phyloP scores from a whole-genome alignment of 306 rosid species.

The Dicorynia guianensis region DNA sequence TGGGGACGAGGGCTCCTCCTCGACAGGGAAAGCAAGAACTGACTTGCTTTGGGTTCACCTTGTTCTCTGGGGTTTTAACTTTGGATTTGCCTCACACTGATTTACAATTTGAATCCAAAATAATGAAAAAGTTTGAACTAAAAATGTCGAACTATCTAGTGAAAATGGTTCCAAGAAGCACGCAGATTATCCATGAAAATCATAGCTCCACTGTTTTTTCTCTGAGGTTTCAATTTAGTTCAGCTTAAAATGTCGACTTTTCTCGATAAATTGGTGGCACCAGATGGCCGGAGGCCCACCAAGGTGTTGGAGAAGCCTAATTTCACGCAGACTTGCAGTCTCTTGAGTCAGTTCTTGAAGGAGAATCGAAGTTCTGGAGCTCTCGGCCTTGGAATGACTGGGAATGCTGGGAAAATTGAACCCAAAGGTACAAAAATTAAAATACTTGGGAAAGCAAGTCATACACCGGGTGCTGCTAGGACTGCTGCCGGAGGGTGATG shows the following conservation, averaged over 20 bases:
- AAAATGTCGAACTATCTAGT: background rate
- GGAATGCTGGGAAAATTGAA: slow-evolving; percentile 55
- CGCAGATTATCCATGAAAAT: background rate
- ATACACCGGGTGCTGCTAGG: too few species aligned
- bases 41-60: too few species aligned
- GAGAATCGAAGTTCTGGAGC: slow-evolving; percentile 65
- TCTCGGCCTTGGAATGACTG: slow-evolving; percentile 37
- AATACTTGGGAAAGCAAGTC: too few species aligned
- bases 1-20: too few species aligned
- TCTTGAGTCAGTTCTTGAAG: slow-evolving; percentile 76
- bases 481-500: too few species aligned
- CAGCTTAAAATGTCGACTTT: slow-evolving; percentile 38
- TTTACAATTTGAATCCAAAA: too few species aligned
- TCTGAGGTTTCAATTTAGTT: background rate
- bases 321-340: slow-evolving; percentile 76
- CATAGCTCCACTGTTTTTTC: background rate
- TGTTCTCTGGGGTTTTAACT: too few species aligned
- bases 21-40: too few species aligned
- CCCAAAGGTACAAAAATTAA: slow-evolving; percentile 56
- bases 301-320: slow-evolving; percentile 65
- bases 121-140: too few species aligned
- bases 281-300: slow-evolving; percentile 45
- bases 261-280: background rate
- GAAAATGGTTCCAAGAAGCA: background rate
- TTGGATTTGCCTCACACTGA: too few species aligned